Evolutionary conservation across 2,329 filamentous ascomycete genomes (phyloP).

Genomic region (Lachnellula cervina): DNA sequence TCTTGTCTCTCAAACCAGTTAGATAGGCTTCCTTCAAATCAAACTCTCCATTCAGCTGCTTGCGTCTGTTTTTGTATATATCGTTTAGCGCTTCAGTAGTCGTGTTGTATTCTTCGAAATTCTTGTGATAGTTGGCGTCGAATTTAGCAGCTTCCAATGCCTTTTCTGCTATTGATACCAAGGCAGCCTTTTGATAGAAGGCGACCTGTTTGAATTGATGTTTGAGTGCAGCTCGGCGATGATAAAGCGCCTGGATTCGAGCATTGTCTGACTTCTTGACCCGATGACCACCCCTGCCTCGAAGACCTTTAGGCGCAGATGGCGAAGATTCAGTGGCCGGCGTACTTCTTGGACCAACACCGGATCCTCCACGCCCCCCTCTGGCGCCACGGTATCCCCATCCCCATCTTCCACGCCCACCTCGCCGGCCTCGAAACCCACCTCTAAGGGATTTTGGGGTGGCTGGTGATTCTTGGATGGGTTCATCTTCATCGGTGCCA

Average conservation of each 20-base stretch:
- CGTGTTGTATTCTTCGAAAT: slow-evolving; percentile 25
- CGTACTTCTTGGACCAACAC: slow-evolving; percentile 8
- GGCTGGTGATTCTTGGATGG: neutral
- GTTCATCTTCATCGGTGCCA: slow-evolving; percentile 6
- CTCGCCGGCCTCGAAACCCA: slow-evolving; percentile 21
- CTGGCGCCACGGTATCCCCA: slow-evolving; percentile 13
- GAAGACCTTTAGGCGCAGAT: slow-evolving; percentile 9
- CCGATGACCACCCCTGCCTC: slow-evolving; percentile 23
- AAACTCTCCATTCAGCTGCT: slow-evolving; percentile 11
- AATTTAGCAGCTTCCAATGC: slow-evolving; percentile 20
- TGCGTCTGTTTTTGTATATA: slow-evolving; percentile 11
- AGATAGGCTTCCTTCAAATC: slow-evolving; percentile 11
- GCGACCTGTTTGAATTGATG: slow-evolving; percentile 26
- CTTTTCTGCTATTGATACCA: slow-evolving; percentile 26
- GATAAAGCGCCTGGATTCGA: slow-evolving; percentile 26
- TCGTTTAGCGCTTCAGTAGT: slow-evolving; percentile 19
- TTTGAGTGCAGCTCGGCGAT: slow-evolving; percentile 25
- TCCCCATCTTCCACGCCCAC: slow-evolving; percentile 21
- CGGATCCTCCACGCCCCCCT: slow-evolving; percentile 17
- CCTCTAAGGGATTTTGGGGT: slow-evolving; percentile 7
- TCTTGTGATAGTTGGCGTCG: slow-evolving; percentile 25
- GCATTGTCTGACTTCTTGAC: slow-evolving; percentile 27
- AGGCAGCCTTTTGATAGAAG: slow-evolving; percentile 20
- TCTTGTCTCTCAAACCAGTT: slow-evolving; percentile 5
- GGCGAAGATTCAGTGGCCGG: slow-evolving; percentile 5